phyloP scores from a whole-genome alignment of 2,329 filamentous ascomycete genomes.

The Thermoascus crustaceus region DNA sequence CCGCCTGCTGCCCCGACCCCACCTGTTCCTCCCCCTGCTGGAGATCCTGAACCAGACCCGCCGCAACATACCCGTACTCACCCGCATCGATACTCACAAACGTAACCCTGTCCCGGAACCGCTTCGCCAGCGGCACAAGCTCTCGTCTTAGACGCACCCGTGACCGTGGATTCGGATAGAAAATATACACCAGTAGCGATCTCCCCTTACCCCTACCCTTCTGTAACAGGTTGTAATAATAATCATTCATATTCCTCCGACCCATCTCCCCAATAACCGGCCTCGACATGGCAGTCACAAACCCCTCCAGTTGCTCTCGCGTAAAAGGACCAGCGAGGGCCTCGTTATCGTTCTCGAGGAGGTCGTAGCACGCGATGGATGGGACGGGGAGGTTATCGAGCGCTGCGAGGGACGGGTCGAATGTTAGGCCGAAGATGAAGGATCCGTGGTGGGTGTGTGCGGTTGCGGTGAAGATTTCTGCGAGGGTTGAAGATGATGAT shows the following conservation, averaged over 20 bases:
- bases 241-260: neutral
- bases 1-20: no score
- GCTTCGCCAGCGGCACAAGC: slow-evolving; percentile 37
- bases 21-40: no score
- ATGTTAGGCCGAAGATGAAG: slow-evolving; percentile 35
- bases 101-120: slow-evolving; percentile 40
- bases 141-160: neutral
- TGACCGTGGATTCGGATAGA: neutral
- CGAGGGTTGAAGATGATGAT: slow-evolving; percentile 13
- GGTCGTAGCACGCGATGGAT: slow-evolving; percentile 32
- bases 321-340: slow-evolving; percentile 3
- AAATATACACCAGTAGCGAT: neutral
- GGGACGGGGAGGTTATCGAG: slow-evolving; percentile 1
- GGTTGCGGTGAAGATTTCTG: slow-evolving; percentile 22
- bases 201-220: neutral
- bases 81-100: slow-evolving; percentile 42
- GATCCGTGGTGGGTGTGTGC: slow-evolving; percentile 34
- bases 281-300: neutral
- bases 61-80: slow-evolving; percentile 40
- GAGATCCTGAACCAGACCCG: no score
- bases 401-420: slow-evolving; percentile 14
- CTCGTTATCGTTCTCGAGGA: slow-evolving; percentile 30
- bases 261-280: neutral
- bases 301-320: neutral
- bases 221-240: neutral